A percentile compares a stretch with the other conserved stretches of the same genome.
These are phyloP conservation scores for Citrus australasica DNA, from an alignment of 345 rosid species.

Conservation along the genomic window DNA sequence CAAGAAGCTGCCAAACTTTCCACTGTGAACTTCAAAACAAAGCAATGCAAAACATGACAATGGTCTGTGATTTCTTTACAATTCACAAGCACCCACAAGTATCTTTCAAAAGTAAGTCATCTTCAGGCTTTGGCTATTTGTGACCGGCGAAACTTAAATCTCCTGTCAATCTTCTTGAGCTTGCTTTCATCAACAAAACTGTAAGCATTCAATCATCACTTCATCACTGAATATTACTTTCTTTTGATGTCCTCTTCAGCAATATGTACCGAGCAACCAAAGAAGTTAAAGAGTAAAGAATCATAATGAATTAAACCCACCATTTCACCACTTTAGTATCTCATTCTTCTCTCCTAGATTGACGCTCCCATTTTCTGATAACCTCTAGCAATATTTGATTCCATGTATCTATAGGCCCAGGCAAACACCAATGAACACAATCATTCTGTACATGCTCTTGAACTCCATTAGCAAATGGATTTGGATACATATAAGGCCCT, in stretches of 20 bases:
- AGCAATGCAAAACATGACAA: not conserved
- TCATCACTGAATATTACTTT: not conserved
- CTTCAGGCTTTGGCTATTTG: constrained; percentile 3
- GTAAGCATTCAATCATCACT: too few species aligned
- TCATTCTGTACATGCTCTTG: constrained; percentile 80
- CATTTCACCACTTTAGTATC: not conserved
- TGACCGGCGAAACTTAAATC: not conserved
- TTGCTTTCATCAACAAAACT: not conserved
- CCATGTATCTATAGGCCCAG: constrained; percentile 95
- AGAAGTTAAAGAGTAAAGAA: not conserved
- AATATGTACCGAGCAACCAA: constrained; percentile 1
- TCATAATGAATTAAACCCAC: not conserved
- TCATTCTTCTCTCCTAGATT: constrained; percentile 24
- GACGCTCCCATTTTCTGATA: constrained; percentile 50
- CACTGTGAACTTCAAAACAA: not conserved
- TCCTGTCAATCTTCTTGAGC: constrained; percentile 5
- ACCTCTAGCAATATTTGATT: constrained; percentile 69
- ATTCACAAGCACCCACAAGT: not conserved
- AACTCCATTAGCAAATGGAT: constrained; percentile 74
- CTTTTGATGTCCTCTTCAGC: constrained; percentile 3
- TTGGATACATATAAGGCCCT: constrained; percentile 78
- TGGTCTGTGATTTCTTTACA: not conserved
- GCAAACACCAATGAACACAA: constrained; percentile 97
- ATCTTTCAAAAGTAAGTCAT: constrained; percentile 6
- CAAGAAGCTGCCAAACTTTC: not conserved